Evolutionary conservation across 2,329 filamentous ascomycete species (phyloP), one percentile per base, ranked within the genome.

Genomic region (Nothophaeocryptopus gaeumannii): DNA sequence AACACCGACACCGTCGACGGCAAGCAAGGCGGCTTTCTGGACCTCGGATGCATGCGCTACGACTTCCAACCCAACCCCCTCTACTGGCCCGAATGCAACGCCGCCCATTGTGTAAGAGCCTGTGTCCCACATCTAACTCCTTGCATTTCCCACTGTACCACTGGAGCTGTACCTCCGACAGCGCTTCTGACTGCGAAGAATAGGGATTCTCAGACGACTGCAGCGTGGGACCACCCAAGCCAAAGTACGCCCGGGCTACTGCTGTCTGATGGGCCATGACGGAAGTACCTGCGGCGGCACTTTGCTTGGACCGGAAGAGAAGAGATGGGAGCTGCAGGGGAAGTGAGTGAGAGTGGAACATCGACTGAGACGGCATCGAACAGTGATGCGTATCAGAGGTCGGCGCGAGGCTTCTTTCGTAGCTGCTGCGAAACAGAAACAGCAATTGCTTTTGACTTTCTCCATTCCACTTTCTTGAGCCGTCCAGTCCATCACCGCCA

Each of bases 21-120:
- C 45, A 55, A 55, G 48, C 48, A 49, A 14, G 53, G 53, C 29
- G 53, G 48, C n/a, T 42, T 33, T 20, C 14, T 45, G n/a, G 38
- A 26, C 16, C n/a, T 12, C 14, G 53, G 53, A 32, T 55, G 53
- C 30, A n/a, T 55, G n/a, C 40, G 39, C 14, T 55, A 54, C 40
- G 34, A 32, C 12, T 11, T 54, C 16, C 43, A 54, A 32, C 51
- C 51, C 10, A 54, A 50, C 30, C 51, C 51, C 2, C 11, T 36
- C 7, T 47, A 35, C 47, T 54, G 51, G 51, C 51, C 51, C 13
- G 20, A 39, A 11, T 54, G 51, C 39, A 40, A 20, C 32, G 39
- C 39, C 9, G 20, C 13, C 13, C 35, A 40, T 15, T 47, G 44
- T 13, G 43, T 47, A 33, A 14, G 14, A 35, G 33, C 14, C 33